Percentiles rank a stretch among this genome's conserved stretches.
Conservation (phyloP, 73 alveolate genomes). For the Paramecium sexaurelia region DNA sequence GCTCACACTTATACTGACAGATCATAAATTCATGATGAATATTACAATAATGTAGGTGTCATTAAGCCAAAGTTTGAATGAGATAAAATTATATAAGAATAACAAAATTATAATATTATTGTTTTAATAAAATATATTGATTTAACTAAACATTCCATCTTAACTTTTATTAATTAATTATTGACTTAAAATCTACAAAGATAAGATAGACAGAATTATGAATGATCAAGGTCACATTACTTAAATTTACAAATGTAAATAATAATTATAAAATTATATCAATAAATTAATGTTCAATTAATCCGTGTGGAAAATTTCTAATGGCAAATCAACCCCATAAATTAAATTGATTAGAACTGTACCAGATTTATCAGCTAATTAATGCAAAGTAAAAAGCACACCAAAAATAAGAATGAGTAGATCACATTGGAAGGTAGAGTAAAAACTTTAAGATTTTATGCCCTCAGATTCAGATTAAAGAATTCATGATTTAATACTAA, state of each 20-base stretch:
- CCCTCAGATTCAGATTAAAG: slow-evolving; percentile 21
- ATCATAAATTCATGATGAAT: slow-evolving; percentile 51
- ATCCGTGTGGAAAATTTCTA: neutral
- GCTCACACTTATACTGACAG: slow-evolving; percentile 38
- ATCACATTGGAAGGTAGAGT: neutral
- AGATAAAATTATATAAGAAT: neutral
- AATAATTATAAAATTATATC: neutral
- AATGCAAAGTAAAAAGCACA: neutral
- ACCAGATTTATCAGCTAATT: neutral
- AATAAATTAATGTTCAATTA: neutral
- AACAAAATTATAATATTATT: neutral
- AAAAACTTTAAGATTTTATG: neutral
- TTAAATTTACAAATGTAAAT: neutral
- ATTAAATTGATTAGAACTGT: neutral
- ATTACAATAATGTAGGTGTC: slow-evolving; percentile 29
- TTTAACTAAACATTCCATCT: neutral
- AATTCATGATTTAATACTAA: neutral
- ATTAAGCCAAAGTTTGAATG: slow-evolving; percentile 27
- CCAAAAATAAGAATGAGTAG: neutral
- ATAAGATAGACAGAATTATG: neutral
- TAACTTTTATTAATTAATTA: neutral
- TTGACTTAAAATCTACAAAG: too few relatives aligned
- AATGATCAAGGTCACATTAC: neutral
- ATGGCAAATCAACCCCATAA: neutral
- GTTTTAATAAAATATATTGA: too few relatives aligned